phyloP scores from a whole-genome alignment of 306 rosid genomes.

The Cicer arietinum region DNA sequence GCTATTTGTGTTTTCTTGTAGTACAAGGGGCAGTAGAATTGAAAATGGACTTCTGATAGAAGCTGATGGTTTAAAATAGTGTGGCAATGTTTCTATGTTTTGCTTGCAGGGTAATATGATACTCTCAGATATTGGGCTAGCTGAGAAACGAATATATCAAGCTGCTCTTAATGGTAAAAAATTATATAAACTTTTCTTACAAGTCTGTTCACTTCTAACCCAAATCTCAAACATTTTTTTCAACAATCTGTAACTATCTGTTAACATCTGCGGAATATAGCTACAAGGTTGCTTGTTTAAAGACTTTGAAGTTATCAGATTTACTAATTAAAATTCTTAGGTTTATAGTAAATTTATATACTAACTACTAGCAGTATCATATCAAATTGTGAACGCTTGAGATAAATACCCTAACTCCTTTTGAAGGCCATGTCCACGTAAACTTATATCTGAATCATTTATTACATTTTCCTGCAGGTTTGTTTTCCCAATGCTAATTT shows the following conservation, averaged over 20 bases:
- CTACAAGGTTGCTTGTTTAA: neutral
- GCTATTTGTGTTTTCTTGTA: conserved; percentile 28
- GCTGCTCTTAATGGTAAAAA: conserved; percentile 81
- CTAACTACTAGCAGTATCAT: conserved; percentile 10
- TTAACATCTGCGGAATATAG: neutral
- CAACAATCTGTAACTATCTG: neutral
- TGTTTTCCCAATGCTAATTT: conserved; percentile 63
- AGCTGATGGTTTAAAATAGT: neutral
- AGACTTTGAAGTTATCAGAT: neutral
- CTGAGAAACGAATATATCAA: conserved; percentile 88
- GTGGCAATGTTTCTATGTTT: conserved; percentile 34
- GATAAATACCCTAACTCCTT: neutral
- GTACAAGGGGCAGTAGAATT: conserved; percentile 8
- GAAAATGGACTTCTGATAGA: neutral
- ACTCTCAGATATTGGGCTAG: conserved; percentile 75
- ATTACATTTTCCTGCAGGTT: conserved; percentile 68
- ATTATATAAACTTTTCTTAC: neutral
- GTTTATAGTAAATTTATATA: neutral
- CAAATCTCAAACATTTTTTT: neutral
- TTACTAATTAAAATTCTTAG: neutral
- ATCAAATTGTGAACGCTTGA: neutral
- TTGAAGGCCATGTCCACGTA: conserved; percentile 6
- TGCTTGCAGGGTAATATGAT: conserved; percentile 76
- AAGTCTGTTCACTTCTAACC: neutral
- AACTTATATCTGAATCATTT: conserved; percentile 55